Percentiles rank a stretch among this genome's conserved stretches.
These are phyloP conservation scores for Colletotrichum costaricense DNA, from an alignment of 2,329 filamentous ascomycete species.

Conservation along the genomic window DNA sequence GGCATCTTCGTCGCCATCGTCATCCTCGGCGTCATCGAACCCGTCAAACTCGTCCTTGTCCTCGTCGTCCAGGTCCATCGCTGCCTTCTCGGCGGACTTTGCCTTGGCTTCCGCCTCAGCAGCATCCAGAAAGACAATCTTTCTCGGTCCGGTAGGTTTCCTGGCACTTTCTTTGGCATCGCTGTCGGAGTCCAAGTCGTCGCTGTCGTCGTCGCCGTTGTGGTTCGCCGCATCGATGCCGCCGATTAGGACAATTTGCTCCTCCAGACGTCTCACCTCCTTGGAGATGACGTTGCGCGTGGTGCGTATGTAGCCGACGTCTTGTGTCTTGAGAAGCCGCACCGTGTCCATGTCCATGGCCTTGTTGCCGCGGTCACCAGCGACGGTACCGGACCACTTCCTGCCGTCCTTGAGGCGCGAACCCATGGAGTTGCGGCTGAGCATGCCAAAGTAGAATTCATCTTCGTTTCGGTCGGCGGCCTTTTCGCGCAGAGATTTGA, in stretches of 20 bases:
- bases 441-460: slow-evolving; percentile 80
- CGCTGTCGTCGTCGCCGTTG: slow-evolving; percentile 44
- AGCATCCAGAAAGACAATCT: slow-evolving; percentile 64
- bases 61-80: slow-evolving; percentile 40
- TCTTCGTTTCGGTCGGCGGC: slow-evolving; percentile 76
- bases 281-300: slow-evolving; percentile 70
- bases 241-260: slow-evolving; percentile 61
- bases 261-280: slow-evolving; percentile 66
- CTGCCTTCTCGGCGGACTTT: slow-evolving; percentile 46
- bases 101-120: slow-evolving; percentile 50
- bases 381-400: slow-evolving; percentile 65
- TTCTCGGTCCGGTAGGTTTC: slow-evolving; percentile 50
- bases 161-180: slow-evolving; percentile 47
- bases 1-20: slow-evolving; percentile 43
- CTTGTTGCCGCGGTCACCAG: slow-evolving; percentile 68
- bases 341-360: slow-evolving; percentile 67
- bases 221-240: slow-evolving; percentile 46
- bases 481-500: slow-evolving; percentile 70
- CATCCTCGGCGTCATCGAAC: slow-evolving; percentile 34
- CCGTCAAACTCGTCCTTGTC: slow-evolving; percentile 42
- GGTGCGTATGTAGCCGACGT: slow-evolving; percentile 72
- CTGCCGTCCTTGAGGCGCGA: slow-evolving; percentile 60
- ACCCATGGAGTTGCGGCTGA: slow-evolving; percentile 68
- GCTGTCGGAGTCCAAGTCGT: slow-evolving; percentile 39
- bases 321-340: slow-evolving; percentile 76